Conservation (phyloP, 352 stramenopile genomes). For the Pythium phragmiticola region DNA sequence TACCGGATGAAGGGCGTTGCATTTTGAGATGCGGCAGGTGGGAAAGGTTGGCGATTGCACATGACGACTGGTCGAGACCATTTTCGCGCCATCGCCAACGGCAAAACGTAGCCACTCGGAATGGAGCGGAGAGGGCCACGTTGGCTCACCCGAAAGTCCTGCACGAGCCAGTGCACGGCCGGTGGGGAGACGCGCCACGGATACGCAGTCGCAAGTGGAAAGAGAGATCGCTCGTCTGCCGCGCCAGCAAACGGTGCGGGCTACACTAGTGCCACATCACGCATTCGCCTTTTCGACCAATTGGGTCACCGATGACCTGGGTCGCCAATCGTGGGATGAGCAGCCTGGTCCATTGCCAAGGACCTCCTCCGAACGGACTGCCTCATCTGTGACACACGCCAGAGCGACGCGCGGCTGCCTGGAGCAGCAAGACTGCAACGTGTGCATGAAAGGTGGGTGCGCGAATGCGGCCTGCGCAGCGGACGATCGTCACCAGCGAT, state of each 20-base stretch:
- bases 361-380: background rate
- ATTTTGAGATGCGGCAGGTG: background rate
- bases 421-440: slow-evolving; percentile 5
- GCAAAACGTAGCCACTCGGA: slow-evolving; percentile 5
- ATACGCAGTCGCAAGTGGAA: slow-evolving; percentile 23
- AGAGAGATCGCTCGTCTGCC: slow-evolving; percentile 19
- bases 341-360: background rate
- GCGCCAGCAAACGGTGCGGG: slow-evolving; percentile 1
- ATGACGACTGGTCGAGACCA: background rate
- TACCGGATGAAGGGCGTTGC: background rate
- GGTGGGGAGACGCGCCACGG: slow-evolving; percentile 10
- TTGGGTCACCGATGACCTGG: background rate
- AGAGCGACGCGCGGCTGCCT: slow-evolving; percentile 19
- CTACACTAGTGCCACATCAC: background rate
- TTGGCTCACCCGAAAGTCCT: background rate
- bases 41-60: too few species aligned
- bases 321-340: background rate
- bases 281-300: background rate
- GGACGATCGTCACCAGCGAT: background rate
- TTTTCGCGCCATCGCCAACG: slow-evolving; percentile 1
- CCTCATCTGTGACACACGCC: slow-evolving; percentile 28
- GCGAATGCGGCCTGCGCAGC: background rate
- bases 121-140: background rate
- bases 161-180: slow-evolving; percentile 15
- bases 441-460: slow-evolving; percentile 6